These are phyloP conservation scores for Erysimum cheiri DNA, from an alignment of 441 rosid genomes.

Conservation along the genomic window DNA sequence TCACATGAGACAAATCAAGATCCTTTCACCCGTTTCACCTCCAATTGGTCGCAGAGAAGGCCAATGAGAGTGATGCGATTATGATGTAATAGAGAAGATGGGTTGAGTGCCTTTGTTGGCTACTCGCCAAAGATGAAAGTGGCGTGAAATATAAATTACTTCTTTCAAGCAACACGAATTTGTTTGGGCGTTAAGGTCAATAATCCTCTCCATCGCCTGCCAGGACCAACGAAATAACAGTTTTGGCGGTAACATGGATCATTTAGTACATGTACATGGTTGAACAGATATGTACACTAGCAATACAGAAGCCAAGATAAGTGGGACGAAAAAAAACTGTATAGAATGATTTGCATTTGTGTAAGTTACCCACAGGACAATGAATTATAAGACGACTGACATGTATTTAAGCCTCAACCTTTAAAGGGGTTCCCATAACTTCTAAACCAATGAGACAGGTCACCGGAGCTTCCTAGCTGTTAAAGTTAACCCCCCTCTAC, in stretches of 20 bases:
- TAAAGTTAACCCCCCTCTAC: slow-evolving; percentile 15
- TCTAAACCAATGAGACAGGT: slow-evolving; percentile 18
- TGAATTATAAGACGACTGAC: slow-evolving; percentile 7
- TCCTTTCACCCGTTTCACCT: not conserved
- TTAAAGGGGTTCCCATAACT: slow-evolving; percentile 26
- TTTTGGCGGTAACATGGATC: slow-evolving; percentile 13
- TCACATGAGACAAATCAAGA: slow-evolving; percentile 11
- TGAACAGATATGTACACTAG: slow-evolving; percentile 19
- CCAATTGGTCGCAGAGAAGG: slow-evolving; percentile 4
- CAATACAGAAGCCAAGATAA: slow-evolving; percentile 6
- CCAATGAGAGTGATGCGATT: not conserved
- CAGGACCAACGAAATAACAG: slow-evolving; percentile 1
- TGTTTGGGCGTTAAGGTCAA: not conserved
- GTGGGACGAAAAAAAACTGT: slow-evolving; percentile 27
- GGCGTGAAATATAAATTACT: not conserved
- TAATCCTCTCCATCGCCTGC: slow-evolving; percentile 16
- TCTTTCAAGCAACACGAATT: slow-evolving; percentile 1
- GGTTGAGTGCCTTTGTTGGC: slow-evolving; percentile 3
- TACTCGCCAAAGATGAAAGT: not conserved
- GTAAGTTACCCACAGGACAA: slow-evolving; percentile 32
- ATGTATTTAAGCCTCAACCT: slow-evolving; percentile 29
- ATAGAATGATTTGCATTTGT: slow-evolving; percentile 31
- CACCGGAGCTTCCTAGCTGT: slow-evolving; percentile 31
- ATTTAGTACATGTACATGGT: slow-evolving; percentile 8
- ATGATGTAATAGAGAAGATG: slow-evolving; percentile 3